phyloP scores from a whole-genome alignment of 192 early-diverging fungal species.

The Ambispora gerdemannii region DNA sequence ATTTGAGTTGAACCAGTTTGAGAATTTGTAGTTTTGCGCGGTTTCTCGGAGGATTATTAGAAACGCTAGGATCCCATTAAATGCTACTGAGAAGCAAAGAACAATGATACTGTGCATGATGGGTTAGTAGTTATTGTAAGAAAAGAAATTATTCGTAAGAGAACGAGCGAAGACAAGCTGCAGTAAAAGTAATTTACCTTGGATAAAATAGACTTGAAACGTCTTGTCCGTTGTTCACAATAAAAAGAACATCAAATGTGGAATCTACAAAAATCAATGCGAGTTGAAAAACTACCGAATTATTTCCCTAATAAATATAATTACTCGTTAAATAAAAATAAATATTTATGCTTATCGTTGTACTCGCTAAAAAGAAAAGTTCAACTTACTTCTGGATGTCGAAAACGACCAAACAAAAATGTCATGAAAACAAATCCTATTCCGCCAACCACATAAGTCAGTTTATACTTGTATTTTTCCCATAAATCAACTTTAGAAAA shows the following conservation, averaged over 20 bases:
- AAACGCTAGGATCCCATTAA: background rate
- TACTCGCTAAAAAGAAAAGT: too few species aligned
- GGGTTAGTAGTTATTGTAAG: too few species aligned
- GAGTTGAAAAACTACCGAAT: background rate
- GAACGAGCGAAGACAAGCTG: too few species aligned
- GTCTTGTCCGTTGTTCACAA: background rate
- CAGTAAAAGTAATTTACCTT: background rate
- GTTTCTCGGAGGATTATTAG: background rate
- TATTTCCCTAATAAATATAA: background rate
- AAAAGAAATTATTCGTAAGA: too few species aligned
- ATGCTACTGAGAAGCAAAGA: too few species aligned
- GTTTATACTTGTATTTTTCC: background rate
- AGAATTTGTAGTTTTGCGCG: background rate
- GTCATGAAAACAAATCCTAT: background rate
- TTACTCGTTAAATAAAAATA: too few species aligned
- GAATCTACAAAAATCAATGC: background rate
- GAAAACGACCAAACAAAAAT: background rate
- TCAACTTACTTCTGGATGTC: constrained; percentile 6
- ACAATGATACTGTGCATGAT: too few species aligned
- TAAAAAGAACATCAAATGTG: background rate
- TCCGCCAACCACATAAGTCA: background rate
- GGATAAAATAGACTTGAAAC: background rate
- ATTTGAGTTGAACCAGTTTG: background rate
- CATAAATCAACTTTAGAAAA: background rate
- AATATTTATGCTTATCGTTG: too few species aligned